Conservation (phyloP, 371 early-diverging fungal species). For the Mucor plumbeus region DNA sequence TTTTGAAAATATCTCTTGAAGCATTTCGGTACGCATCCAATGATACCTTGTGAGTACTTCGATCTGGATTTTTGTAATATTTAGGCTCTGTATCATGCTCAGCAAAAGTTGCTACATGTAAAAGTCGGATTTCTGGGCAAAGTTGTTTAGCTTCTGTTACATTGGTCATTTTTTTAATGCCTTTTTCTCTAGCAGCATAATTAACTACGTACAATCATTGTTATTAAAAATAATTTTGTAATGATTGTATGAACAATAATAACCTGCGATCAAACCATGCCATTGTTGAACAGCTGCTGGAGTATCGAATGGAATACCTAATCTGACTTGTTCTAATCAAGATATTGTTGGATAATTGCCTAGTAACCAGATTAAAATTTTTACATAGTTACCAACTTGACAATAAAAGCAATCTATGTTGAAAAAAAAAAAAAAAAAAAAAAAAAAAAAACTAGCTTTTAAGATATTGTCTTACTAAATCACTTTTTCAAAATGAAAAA, state of each 20-base stretch:
- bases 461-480: neutral
- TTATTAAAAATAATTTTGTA: too few species aligned
- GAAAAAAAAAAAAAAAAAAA: neutral
- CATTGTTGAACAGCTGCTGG: constrained; percentile 94
- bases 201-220: constrained; percentile 44
- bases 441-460: neutral
- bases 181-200: constrained; percentile 62
- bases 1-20: constrained; percentile 71
- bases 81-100: constrained; percentile 64
- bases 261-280: constrained; percentile 85
- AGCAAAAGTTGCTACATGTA: constrained; percentile 88
- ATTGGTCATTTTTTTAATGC: constrained; percentile 52
- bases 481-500: constrained; percentile 1
- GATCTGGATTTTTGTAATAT: constrained; percentile 74
- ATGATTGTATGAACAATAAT: constrained; percentile 28
- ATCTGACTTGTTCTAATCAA: constrained; percentile 71
- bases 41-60: constrained; percentile 87
- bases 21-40: constrained; percentile 83
- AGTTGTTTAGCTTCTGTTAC: constrained; percentile 63
- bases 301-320: constrained; percentile 65
- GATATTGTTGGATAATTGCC: neutral
- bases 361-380: neutral
- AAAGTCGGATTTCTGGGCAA: constrained; percentile 77
- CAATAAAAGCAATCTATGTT: constrained; percentile 75
- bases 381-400: constrained; percentile 64